Evolutionary conservation across 2,329 filamentous ascomycete species (phyloP).

Genomic region (Epichloe bromicola): DNA sequence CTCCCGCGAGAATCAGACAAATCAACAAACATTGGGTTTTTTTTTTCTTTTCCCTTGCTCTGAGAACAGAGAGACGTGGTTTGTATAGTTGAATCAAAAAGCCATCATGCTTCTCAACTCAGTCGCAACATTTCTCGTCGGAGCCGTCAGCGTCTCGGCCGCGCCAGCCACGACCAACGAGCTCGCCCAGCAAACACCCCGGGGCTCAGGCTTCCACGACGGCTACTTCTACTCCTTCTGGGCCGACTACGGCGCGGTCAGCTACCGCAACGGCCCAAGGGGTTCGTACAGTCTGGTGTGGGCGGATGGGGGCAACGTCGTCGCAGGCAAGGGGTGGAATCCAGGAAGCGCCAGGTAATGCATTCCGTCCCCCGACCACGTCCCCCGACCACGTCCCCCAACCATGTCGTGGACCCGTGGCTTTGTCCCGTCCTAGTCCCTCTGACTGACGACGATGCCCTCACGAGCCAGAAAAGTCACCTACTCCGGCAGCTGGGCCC

Average conservation of each 20-base stretch:
- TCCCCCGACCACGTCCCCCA: too few species aligned
- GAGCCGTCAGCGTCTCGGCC: background rate
- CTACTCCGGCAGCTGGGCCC: background rate
- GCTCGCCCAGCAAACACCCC: background rate
- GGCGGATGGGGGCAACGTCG: slow-evolving; percentile 37
- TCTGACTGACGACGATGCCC: background rate
- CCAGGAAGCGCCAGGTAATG: slow-evolving; percentile 33
- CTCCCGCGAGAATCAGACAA: too few species aligned
- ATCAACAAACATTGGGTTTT: background rate
- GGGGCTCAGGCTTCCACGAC: background rate
- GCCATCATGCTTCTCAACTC: background rate
- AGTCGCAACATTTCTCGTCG: background rate
- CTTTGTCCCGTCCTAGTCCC: background rate
- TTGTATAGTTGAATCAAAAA: background rate
- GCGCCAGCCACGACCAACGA: background rate
- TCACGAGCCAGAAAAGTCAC: slow-evolving; percentile 16
- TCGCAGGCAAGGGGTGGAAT: slow-evolving; percentile 46
- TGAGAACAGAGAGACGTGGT: too few species aligned
- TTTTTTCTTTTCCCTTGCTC: background rate
- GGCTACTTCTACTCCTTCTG: slow-evolving; percentile 1
- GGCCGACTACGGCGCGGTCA: background rate
- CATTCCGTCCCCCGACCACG: too few species aligned
- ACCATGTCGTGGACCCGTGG: too few species aligned
- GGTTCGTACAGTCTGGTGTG: slow-evolving; percentile 16
- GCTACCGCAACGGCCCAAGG: background rate